Percentiles rank a stretch among this genome's conserved stretches.
Conservation (phyloP, 1,284 basidiomycete species). For the Takashimella koratensis region DNA sequence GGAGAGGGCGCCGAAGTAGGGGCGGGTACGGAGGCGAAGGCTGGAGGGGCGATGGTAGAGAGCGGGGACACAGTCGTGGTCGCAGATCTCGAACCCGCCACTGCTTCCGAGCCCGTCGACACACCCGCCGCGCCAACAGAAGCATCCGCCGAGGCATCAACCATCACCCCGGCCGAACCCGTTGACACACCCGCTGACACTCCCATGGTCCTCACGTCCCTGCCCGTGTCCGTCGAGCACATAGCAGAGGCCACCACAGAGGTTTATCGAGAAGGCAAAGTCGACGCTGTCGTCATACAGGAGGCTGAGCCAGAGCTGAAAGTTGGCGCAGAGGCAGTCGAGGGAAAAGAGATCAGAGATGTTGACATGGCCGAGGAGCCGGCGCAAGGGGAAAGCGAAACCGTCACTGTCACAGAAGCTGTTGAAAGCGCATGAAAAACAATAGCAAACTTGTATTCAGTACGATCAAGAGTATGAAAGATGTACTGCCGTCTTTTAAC, state of each 20-base stretch:
- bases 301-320: not conserved
- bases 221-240: too few relatives aligned
- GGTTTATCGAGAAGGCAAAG: not conserved
- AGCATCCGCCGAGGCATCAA: not conserved
- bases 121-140: not conserved
- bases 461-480: too few relatives aligned
- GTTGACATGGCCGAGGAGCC: too few relatives aligned
- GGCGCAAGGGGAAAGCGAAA: too few relatives aligned
- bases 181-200: not conserved
- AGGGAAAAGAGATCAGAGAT: not conserved
- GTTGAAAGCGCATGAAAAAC: too few relatives aligned
- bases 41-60: not conserved
- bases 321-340: not conserved
- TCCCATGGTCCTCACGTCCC: not conserved
- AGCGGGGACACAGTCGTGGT: too few relatives aligned
- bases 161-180: not conserved
- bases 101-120: constrained; percentile 1
- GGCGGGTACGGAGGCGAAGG: not conserved
- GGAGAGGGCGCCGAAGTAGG: not conserved
- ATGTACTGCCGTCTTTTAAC: too few relatives aligned
- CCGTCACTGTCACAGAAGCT: too few relatives aligned
- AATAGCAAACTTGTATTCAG: too few relatives aligned
- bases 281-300: not conserved
- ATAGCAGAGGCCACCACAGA: not conserved
- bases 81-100: constrained; percentile 1